Percentiles rank a stretch among this genome's conserved stretches.
These are phyloP conservation scores for Ambrosiella beaveri DNA, from an alignment of 2,329 filamentous ascomycete species.

Conservation along the genomic window DNA sequence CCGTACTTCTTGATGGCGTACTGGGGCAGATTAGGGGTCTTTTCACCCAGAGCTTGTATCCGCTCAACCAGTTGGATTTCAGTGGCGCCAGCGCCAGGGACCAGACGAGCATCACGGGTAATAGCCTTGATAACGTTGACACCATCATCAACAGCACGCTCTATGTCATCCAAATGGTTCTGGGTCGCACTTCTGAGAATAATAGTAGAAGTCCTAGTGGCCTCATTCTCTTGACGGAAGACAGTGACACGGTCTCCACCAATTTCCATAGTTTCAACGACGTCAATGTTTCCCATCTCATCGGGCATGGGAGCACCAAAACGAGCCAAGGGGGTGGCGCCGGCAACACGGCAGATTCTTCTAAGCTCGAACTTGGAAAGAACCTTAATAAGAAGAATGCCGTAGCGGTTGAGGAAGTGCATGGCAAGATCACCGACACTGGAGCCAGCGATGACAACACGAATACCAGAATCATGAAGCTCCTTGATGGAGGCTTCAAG, in stretches of 20 bases:
- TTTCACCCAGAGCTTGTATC: conserved; percentile 78
- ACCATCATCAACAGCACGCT: conserved; percentile 91
- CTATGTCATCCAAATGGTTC: conserved; percentile 93
- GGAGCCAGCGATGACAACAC: conserved; percentile 80
- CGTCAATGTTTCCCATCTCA: conserved; percentile 87
- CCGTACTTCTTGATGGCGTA: conserved; percentile 96
- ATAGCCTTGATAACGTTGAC: conserved; percentile 98
- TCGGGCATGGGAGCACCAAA: conserved; percentile 98
- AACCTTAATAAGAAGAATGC: conserved; percentile 90
- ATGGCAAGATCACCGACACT: conserved; percentile 91
- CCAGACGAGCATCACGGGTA: conserved; percentile 76
- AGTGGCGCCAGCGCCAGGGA: conserved; percentile 85
- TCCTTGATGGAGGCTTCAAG: conserved; percentile 88
- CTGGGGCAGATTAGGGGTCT: conserved; percentile 80
- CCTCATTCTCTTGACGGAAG: conserved; percentile 88
- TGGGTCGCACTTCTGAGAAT: conserved; percentile 91
- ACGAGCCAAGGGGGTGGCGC: conserved; percentile 87
- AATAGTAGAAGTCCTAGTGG: conserved; percentile 81
- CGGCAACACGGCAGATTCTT: conserved; percentile 85
- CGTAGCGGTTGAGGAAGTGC: conserved; percentile 95
- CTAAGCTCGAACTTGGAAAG: conserved; percentile 96
- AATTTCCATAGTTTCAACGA: conserved; percentile 95
- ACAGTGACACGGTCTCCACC: conserved; percentile 96
- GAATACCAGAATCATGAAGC: conserved; percentile 79
- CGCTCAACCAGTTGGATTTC: conserved; percentile 89